Percentiles rank a stretch among this genome's conserved stretches.
Conservation (phyloP, 1,284 basidiomycete species). For the Anthracocystis walkeri region DNA sequence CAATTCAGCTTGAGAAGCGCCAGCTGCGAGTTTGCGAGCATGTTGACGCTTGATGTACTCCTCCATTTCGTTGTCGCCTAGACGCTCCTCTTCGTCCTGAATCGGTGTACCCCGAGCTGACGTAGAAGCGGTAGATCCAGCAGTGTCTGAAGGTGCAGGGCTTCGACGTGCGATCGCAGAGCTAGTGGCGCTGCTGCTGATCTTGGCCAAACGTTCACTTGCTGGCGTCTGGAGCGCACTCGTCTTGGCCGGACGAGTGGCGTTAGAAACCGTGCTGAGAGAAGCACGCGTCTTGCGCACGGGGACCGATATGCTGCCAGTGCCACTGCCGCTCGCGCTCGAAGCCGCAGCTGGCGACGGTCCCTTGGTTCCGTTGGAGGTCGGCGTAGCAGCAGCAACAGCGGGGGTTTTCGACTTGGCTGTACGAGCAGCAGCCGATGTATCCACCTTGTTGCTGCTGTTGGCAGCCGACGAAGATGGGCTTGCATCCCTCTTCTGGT, state of each 20-base stretch:
- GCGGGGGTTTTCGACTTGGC: slow-evolving; percentile 8
- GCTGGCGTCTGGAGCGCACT: slow-evolving; percentile 18
- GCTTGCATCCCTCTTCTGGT: slow-evolving; percentile 24
- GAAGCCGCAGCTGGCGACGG: slow-evolving; percentile 17
- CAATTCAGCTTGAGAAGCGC: slow-evolving; percentile 82
- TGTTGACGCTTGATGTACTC: slow-evolving; percentile 91
- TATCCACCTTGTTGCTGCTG: slow-evolving; percentile 6
- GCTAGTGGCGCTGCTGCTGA: slow-evolving; percentile 15
- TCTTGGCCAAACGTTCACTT: slow-evolving; percentile 30
- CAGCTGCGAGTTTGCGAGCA: slow-evolving; percentile 84
- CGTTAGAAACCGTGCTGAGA: slow-evolving; percentile 19
- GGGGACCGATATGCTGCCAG: slow-evolving; percentile 27
- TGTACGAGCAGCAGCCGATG: slow-evolving; percentile 8
- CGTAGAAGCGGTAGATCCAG: slow-evolving; percentile 18
- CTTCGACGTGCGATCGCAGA: slow-evolving; percentile 30
- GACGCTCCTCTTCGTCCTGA: slow-evolving; percentile 81
- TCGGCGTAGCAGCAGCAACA: slow-evolving; percentile 2
- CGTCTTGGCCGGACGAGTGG: slow-evolving; percentile 21
- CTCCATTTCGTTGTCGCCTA: slow-evolving; percentile 96
- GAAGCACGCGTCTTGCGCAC: slow-evolving; percentile 44
- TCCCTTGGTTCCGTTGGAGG: slow-evolving; percentile 16
- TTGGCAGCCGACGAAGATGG: slow-evolving; percentile 11
- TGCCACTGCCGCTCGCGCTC: slow-evolving; percentile 1
- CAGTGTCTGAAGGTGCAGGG: slow-evolving; percentile 37
- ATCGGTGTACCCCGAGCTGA: slow-evolving; percentile 30